These are phyloP conservation scores for Fraxinus americana DNA, from an alignment of 257 asterid species.

Conservation along the genomic window DNA sequence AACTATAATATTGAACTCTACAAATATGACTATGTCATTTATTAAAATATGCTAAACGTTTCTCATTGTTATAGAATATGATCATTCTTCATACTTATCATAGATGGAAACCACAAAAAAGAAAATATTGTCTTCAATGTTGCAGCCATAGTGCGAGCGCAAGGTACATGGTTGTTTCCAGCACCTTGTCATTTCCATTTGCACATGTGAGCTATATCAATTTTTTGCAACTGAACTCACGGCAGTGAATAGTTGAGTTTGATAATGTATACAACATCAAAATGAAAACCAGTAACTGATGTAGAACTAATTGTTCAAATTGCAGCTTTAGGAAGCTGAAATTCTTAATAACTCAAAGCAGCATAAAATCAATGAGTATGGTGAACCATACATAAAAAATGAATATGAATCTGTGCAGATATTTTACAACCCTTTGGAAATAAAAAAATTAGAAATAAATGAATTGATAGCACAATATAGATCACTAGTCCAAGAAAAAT, in stretches of 20 bases:
- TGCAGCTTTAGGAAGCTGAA: background rate
- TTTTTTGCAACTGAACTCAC: background rate
- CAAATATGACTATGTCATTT: background rate
- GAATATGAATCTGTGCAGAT: background rate
- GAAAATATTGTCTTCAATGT: background rate
- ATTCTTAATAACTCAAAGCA: background rate
- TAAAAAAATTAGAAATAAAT: background rate
- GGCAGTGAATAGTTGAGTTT: background rate
- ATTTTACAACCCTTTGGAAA: background rate
- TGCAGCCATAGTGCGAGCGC: background rate
- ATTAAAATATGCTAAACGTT: background rate
- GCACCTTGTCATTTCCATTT: background rate
- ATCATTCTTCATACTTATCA: background rate
- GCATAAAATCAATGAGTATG: background rate
- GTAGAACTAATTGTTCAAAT: background rate
- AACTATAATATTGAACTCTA: background rate
- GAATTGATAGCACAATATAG: background rate
- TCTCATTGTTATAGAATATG: background rate
- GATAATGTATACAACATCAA: background rate
- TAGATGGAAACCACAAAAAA: background rate
- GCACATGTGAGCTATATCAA: background rate
- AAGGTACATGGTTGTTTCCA: background rate
- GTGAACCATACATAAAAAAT: background rate
- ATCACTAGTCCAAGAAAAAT: background rate
- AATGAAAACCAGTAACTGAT: background rate